These are phyloP conservation scores for Rosellinia necatrix DNA, from an alignment of 2,329 filamentous ascomycete genomes.

Conservation along the genomic window DNA sequence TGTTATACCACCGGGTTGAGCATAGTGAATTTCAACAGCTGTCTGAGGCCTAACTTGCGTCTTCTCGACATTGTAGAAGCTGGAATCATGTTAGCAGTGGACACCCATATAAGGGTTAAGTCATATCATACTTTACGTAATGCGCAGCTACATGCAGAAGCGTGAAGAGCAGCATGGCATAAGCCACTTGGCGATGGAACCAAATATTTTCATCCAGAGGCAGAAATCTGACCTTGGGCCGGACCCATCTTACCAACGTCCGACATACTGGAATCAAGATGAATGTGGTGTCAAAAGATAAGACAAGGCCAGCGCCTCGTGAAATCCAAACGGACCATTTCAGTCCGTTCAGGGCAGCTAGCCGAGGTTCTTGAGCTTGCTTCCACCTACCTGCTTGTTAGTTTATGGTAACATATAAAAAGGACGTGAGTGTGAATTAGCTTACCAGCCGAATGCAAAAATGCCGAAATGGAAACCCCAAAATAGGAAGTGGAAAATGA, in stretches of 20 bases:
- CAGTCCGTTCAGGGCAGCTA: slow-evolving; percentile 80
- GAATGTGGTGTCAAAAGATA: slow-evolving; percentile 82
- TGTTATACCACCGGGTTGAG: slow-evolving; percentile 86
- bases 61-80: slow-evolving; percentile 94
- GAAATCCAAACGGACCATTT: slow-evolving; percentile 94
- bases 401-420: not conserved
- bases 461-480: slow-evolving; percentile 77
- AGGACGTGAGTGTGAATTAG: not conserved
- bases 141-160: slow-evolving; percentile 77
- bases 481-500: slow-evolving; percentile 81
- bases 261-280: slow-evolving; percentile 95
- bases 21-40: slow-evolving; percentile 90
- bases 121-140: slow-evolving; percentile 80
- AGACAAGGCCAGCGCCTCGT: slow-evolving; percentile 84
- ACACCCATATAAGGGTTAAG: not conserved
- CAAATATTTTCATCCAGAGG: slow-evolving; percentile 96
- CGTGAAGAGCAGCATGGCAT: slow-evolving; percentile 83
- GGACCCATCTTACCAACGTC: slow-evolving; percentile 80
- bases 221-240: slow-evolving; percentile 85
- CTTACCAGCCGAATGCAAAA: slow-evolving; percentile 87
- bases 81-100: slow-evolving; percentile 41
- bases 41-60: slow-evolving; percentile 78
- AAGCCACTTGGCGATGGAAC: slow-evolving; percentile 96
- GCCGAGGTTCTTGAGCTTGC: slow-evolving; percentile 68
- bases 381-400: slow-evolving; percentile 66